phyloP scores from a whole-genome alignment of 2,329 filamentous ascomycete genomes.

The Aspergillus neoniger region DNA sequence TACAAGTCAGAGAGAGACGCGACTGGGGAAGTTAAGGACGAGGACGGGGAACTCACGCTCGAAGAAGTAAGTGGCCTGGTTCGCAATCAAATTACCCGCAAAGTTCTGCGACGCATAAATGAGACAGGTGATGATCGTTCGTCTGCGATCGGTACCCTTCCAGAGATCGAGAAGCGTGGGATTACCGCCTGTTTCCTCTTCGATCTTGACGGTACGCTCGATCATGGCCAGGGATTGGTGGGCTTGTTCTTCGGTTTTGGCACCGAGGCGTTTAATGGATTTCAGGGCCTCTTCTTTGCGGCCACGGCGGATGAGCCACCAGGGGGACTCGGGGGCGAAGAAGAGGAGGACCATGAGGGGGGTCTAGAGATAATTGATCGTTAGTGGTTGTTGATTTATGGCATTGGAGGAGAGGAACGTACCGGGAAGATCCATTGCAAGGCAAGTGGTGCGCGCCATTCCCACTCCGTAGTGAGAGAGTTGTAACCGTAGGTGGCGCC shows the following conservation, averaged over 20 bases:
- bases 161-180: conserved; percentile 34
- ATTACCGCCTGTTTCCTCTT: conserved; percentile 26
- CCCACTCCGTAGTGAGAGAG: conserved; percentile 23
- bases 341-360: conserved; percentile 31
- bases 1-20: conserved; percentile 12
- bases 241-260: conserved; percentile 16
- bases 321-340: conserved; percentile 31
- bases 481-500: conserved; percentile 28
- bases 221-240: conserved; percentile 34
- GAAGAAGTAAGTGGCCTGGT: conserved; percentile 65
- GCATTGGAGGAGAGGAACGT: conserved; percentile 12
- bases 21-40: background rate
- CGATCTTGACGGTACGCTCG: conserved; percentile 36
- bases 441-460: conserved; percentile 31
- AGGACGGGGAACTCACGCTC: conserved; percentile 27
- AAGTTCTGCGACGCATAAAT: conserved; percentile 47
- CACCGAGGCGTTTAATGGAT: conserved; percentile 29
- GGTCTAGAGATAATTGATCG: conserved; percentile 16
- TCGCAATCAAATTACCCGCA: conserved; percentile 64
- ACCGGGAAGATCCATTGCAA: conserved; percentile 36
- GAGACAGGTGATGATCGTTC: conserved; percentile 36
- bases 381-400: too few relatives aligned
- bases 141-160: conserved; percentile 35
- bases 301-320: conserved; percentile 32
- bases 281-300: conserved; percentile 27